A percentile compares a stretch with the other conserved stretches of the same genome.
These are phyloP conservation scores for Mallotus nudiflorus DNA, from an alignment of 345 rosid species.

Conservation along the genomic window DNA sequence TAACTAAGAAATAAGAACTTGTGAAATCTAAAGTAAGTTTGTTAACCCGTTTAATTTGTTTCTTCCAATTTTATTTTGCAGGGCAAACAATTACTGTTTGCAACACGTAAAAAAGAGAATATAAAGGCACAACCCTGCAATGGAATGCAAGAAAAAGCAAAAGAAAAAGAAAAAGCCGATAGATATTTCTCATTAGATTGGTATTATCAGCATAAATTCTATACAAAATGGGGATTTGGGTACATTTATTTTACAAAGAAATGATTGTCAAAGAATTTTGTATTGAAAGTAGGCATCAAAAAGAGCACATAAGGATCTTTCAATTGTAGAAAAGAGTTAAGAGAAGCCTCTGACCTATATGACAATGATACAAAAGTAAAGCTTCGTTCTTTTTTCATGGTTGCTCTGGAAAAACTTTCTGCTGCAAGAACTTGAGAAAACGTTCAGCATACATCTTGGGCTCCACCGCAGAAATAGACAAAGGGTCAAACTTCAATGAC, in stretches of 20 bases:
- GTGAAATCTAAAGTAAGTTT: too few species aligned
- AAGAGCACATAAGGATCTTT: background rate
- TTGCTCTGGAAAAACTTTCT: conserved; percentile 60
- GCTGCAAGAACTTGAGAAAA: conserved; percentile 67
- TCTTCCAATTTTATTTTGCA: too few species aligned
- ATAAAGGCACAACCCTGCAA: too few species aligned
- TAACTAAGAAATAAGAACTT: too few species aligned
- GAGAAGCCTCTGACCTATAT: background rate
- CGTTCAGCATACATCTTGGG: conserved; percentile 70
- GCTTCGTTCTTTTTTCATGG: conserved; percentile 10
- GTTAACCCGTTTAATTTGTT: too few species aligned
- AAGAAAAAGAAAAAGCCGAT: too few species aligned
- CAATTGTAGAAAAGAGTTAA: background rate
- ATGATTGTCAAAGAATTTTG: conserved; percentile 6
- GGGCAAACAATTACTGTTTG: too few species aligned
- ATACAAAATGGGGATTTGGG: background rate
- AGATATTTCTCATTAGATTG: background rate
- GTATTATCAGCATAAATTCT: background rate
- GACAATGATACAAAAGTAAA: background rate
- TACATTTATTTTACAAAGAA: conserved; percentile 18
- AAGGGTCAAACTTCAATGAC: conserved; percentile 63
- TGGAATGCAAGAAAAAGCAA: too few species aligned
- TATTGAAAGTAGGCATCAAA: background rate
- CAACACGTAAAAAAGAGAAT: too few species aligned
- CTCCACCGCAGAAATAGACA: conserved; percentile 61